Evolutionary conservation across 441 rosid species (phyloP).

Genomic region (Erysimum cheiri): DNA sequence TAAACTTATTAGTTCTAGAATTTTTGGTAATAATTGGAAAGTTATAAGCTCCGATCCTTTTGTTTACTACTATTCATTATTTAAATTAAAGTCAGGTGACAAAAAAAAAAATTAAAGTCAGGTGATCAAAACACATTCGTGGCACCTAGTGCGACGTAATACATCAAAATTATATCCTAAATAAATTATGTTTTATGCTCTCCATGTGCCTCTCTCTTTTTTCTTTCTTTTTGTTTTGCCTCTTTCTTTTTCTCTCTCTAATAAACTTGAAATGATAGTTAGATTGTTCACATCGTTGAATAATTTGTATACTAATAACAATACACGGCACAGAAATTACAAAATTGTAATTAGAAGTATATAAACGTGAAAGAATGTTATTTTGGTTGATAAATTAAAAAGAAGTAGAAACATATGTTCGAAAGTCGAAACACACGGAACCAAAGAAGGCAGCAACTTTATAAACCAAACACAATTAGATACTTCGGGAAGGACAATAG

Average conservation of each 20-base stretch:
- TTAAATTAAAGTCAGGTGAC: constrained; percentile 22
- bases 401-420: neutral
- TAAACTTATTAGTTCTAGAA: constrained; percentile 28
- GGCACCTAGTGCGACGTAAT: constrained; percentile 37
- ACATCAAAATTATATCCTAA: constrained; percentile 8
- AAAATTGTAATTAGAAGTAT: neutral
- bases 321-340: neutral
- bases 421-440: constrained; percentile 21
- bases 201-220: constrained; percentile 32
- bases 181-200: constrained; percentile 35
- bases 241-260: neutral
- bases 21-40: constrained; percentile 16
- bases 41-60: constrained; percentile 35
- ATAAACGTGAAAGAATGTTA: neutral
- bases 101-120: constrained; percentile 5
- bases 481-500: neutral
- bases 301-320: neutral
- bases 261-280: neutral
- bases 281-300: neutral
- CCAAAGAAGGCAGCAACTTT: constrained; percentile 23
- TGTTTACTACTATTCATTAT: neutral
- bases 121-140: constrained; percentile 38
- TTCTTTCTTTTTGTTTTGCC: too few species aligned
- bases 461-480: constrained; percentile 34
- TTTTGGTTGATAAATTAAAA: neutral